A percentile compares a stretch with the other conserved stretches of the same genome.
These are phyloP conservation scores for Amanita jacksonii DNA, from an alignment of 768 basidiomycete genomes.

Conservation along the genomic window DNA sequence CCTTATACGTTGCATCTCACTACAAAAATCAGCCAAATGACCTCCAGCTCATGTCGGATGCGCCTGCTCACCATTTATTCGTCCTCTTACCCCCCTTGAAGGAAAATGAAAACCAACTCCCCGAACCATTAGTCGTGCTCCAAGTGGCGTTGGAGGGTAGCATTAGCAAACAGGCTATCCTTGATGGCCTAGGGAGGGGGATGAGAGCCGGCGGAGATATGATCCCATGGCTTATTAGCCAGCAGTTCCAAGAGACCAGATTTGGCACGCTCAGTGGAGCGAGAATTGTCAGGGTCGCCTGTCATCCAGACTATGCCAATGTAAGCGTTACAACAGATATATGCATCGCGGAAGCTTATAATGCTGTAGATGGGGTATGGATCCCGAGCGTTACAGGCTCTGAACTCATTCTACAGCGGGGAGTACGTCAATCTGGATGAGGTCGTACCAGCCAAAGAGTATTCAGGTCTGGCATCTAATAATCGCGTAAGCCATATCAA, in stretches of 20 bases:
- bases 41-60: slow-evolving; percentile 93
- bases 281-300: slow-evolving; percentile 85
- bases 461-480: slow-evolving; percentile 47
- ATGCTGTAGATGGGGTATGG: slow-evolving; percentile 88
- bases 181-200: slow-evolving; percentile 81
- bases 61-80: slow-evolving; percentile 94
- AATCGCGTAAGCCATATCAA: slow-evolving; percentile 26
- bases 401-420: slow-evolving; percentile 89
- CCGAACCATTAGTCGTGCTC: slow-evolving; percentile 91
- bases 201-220: slow-evolving; percentile 87
- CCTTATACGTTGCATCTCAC: slow-evolving; percentile 92
- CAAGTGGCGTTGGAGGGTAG: slow-evolving; percentile 95
- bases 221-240: slow-evolving; percentile 94
- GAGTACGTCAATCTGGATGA: slow-evolving; percentile 88
- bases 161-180: slow-evolving; percentile 74
- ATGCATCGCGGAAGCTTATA: slow-evolving; percentile 8
- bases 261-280: slow-evolving; percentile 91
- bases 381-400: slow-evolving; percentile 72
- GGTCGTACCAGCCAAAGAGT: slow-evolving; percentile 39
- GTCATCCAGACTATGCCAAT: slow-evolving; percentile 90
- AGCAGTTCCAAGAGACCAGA: slow-evolving; percentile 92
- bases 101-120: slow-evolving; percentile 83
- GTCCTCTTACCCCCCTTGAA: slow-evolving; percentile 90
- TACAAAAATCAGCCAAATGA: slow-evolving; percentile 99
- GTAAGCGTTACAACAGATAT: slow-evolving; percentile 34